These are phyloP conservation scores for Amanita pseudoporphyria DNA, from an alignment of 768 basidiomycete species.

Conservation along the genomic window DNA sequence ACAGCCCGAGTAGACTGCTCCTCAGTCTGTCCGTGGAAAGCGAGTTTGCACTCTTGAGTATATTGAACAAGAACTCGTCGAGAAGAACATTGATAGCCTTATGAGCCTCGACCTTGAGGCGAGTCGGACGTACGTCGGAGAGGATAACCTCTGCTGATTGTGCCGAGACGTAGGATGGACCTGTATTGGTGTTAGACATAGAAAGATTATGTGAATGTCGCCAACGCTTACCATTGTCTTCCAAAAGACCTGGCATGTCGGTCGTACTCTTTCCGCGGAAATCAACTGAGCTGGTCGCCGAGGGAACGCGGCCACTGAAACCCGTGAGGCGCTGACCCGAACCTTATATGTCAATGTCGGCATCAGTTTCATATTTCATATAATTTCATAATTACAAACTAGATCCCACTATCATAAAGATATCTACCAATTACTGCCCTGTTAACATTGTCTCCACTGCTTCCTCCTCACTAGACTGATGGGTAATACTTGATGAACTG, in stretches of 20 bases:
- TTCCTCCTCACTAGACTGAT: conserved; percentile 16
- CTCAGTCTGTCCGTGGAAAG: conserved; percentile 68
- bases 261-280: neutral
- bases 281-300: neutral
- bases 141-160: conserved; percentile 87
- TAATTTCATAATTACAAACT: no score
- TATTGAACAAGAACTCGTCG: conserved; percentile 74
- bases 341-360: neutral
- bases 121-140: conserved; percentile 88
- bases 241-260: conserved; percentile 33
- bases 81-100: conserved; percentile 69
- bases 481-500: conserved; percentile 6
- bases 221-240: conserved; percentile 29
- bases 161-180: conserved; percentile 71
- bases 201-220: no score
- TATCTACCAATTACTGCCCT: neutral
- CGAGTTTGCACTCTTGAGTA: conserved; percentile 57
- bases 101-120: conserved; percentile 72
- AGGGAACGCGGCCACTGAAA: no score
- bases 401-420: no score
- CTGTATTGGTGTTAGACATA: conserved; percentile 17
- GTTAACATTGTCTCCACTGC: conserved; percentile 19
- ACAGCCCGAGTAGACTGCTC: conserved; percentile 55
- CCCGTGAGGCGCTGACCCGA: neutral
- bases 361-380: no score